phyloP scores from a whole-genome alignment of 192 early-diverging fungal species.

The Coemansia sp. region DNA sequence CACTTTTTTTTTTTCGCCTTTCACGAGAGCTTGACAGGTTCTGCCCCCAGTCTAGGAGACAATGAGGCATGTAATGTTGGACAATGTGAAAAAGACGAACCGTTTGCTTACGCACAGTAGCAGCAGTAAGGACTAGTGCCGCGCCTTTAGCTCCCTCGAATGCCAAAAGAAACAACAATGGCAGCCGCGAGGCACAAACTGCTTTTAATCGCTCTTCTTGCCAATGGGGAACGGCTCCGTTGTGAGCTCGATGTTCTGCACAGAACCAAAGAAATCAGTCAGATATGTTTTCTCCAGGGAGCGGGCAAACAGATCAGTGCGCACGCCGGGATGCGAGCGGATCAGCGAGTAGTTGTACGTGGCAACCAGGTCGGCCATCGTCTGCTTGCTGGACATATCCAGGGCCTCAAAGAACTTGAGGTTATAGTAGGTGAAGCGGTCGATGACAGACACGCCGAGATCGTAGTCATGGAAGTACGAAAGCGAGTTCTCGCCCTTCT shows the following conservation, averaged over 20 bases:
- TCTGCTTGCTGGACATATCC: conserved; percentile 73
- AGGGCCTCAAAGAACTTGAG: conserved; percentile 88
- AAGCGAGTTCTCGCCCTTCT: conserved; percentile 88
- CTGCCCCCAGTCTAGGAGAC: neutral
- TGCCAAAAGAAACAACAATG: neutral
- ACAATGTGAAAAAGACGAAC: neutral
- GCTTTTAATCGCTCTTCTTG: neutral
- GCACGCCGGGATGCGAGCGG: conserved; percentile 80
- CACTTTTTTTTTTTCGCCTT: neutral
- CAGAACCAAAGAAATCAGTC: conserved; percentile 96
- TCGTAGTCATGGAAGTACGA: conserved; percentile 79
- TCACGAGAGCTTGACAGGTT: too few relatives aligned
- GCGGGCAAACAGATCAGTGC: conserved; percentile 79
- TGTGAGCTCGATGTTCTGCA: conserved; percentile 88
- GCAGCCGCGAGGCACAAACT: neutral
- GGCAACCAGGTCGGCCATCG: conserved; percentile 72
- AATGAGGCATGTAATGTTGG: neutral
- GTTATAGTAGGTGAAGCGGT: conserved; percentile 96
- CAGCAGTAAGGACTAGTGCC: neutral
- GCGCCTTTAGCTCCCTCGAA: too few relatives aligned
- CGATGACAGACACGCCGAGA: conserved; percentile 96
- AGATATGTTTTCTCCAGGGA: conserved; percentile 70
- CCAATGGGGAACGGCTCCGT: conserved; percentile 46
- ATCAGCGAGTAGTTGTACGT: conserved; percentile 78
- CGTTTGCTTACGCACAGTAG: neutral